phyloP scores from a whole-genome alignment of 2,329 filamentous ascomycete species.

The Taxawa tesnikishii region DNA sequence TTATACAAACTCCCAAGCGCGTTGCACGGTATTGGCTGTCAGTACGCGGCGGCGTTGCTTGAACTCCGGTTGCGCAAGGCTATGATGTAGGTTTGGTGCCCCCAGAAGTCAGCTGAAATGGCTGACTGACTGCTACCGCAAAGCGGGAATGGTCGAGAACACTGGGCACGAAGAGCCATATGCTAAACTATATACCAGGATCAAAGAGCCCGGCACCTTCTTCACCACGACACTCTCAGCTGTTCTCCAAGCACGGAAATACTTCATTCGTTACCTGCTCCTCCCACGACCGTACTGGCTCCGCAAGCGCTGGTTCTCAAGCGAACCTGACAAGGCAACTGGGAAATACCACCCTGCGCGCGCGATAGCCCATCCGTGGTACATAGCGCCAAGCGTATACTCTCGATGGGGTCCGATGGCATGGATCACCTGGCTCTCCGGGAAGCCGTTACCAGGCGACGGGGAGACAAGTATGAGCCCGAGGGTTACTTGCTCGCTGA shows the following conservation, averaged over 20 bases:
- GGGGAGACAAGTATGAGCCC: constrained; percentile 34
- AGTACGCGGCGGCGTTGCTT: constrained; percentile 48
- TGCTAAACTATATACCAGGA: no score
- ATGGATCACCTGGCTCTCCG: constrained; percentile 34
- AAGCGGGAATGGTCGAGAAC: no score
- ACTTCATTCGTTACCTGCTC: constrained; percentile 44
- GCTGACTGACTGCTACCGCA: no score
- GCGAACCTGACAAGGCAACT: constrained; percentile 38
- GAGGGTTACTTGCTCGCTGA: constrained; percentile 45
- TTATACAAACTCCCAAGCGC: constrained; percentile 40
- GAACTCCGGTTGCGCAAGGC: constrained; percentile 50
- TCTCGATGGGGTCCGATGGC: constrained; percentile 50
- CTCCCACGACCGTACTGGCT: constrained; percentile 42
- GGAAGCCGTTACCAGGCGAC: constrained; percentile 36
- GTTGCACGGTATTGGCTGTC: constrained; percentile 33
- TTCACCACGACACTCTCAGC: constrained; percentile 28
- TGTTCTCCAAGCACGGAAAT: constrained; percentile 40
- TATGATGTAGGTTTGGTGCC: constrained; percentile 43
- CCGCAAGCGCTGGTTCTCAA: constrained; percentile 26
- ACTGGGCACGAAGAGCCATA: no score
- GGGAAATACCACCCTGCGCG: constrained; percentile 40
- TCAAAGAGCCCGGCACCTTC: constrained; percentile 24
- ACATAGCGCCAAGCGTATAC: constrained; percentile 44
- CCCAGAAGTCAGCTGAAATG: not conserved
- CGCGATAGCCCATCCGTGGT: constrained; percentile 51